Evolutionary conservation across 306 rosid species (phyloP).

Genomic region (Begonia masoniana): DNA sequence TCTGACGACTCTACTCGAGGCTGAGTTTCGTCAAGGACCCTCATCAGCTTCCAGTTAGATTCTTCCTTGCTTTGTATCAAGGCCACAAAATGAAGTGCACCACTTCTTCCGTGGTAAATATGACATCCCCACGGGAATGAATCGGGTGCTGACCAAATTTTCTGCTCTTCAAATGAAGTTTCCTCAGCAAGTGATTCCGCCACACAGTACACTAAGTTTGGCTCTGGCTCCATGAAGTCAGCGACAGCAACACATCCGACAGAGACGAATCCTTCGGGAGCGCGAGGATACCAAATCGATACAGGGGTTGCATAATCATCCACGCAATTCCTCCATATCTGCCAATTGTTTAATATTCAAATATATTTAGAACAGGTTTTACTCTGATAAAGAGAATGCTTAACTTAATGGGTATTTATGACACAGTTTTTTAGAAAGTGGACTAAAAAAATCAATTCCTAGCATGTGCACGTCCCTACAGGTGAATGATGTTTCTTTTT

Average conservation of each 20-base stretch:
- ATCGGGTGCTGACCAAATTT: conserved; percentile 79
- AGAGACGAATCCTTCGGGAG: conserved; percentile 85
- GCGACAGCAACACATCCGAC: conserved; percentile 77
- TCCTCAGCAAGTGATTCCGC: conserved; percentile 71
- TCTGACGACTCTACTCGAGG: conserved; percentile 20
- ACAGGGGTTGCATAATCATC: conserved; percentile 59
- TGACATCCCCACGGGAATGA: conserved; percentile 89
- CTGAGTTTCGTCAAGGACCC: conserved; percentile 50
- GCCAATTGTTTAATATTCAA: conserved; percentile 8
- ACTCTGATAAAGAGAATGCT: no score
- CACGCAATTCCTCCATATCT: conserved; percentile 93
- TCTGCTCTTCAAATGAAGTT: conserved; percentile 63
- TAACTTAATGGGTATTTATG: no score
- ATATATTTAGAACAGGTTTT: neutral
- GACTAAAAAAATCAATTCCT: no score
- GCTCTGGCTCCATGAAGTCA: conserved; percentile 58
- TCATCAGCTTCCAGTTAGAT: conserved; percentile 57
- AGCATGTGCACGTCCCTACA: no score
- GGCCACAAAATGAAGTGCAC: conserved; percentile 80
- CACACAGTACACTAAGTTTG: conserved; percentile 49
- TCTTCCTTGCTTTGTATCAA: conserved; percentile 68
- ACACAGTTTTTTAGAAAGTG: no score
- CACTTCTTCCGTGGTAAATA: conserved; percentile 75
- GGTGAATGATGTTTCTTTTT: no score
- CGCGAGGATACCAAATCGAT: conserved; percentile 88